Base-by-base conservation (phyloP, 345 rosid species). In the Linum lewisii region DNA sequence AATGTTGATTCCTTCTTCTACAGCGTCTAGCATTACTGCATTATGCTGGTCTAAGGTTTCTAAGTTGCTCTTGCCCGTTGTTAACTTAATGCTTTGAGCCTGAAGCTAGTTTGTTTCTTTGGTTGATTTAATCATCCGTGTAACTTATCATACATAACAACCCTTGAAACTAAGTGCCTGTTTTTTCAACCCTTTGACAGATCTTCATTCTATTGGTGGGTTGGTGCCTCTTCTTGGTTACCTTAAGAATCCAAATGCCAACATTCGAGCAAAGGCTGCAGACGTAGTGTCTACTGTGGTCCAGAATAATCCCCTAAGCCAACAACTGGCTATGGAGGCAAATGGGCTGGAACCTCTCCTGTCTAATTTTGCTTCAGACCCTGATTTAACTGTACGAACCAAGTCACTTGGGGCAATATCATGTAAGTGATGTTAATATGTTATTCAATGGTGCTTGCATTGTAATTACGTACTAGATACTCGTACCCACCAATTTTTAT, bases 381-480 rank as follows among this genome's bases (percentile, higher is more conserved):
- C 93, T 1, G 93, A 86, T 59, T 67, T 78, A 55, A 72, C 68
- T 57, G 90, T 77, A 65, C 78, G 90, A 44, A 79, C 90, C 58
- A 86, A 88, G 72, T 87, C 95, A 0, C 91, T 92, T 21, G 86
- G 96, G 59, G 96, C 98, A 62, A 78, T 92, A 80, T 88, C 93
- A 18, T 92, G 98, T 86, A 72, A 82, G 96, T n/a, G n/a, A n/a
- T n/a, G n/a, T n/a, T n/a, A n/a, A 75, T 7, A 32, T 69, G 37
- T 19, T 66, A 52, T 37, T 55, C 4, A 3, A 11, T 34, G 62
- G 32, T 20, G 21, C 4, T 15, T 22, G n/a, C n/a, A 1, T 3
- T 56, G 29, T 15, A 7, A 2, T 11, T n/a, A n/a, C n/a, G 2
- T 8, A 15, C 6, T 56, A 25, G 60, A 1, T 57, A 25, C 18